Evolutionary conservation across 140 eudicot species (phyloP), one percentile per base, ranked within the genome.

Genomic region (Anethum foeniculum): DNA sequence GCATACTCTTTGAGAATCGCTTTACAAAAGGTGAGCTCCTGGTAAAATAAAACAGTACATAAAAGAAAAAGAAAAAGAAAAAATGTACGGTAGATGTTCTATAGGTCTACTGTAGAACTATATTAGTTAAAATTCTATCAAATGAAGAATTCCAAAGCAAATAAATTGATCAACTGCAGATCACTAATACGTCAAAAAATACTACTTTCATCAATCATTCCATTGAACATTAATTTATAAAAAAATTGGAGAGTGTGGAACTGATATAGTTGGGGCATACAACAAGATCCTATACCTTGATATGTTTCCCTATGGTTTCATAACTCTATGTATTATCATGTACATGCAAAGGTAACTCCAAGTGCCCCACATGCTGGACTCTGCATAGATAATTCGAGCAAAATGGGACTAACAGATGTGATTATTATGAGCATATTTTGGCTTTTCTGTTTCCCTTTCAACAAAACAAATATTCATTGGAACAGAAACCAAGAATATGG

Each of bases 21-120:
- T 84, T 89, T 89, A 87, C 90, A 84, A 71, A 86, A 71, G n/a
- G 38, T 18, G 21, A 83, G 81, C 71, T 83, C 87, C 92, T 89
- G 81, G 32, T 80, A 72, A 80, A n/a, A 12, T 4, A 32, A 71
- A 71, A 41, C 67, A 28, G 21, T 75, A 15, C 14, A 23, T 6
- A 16, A 28, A 23, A 68, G 3, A 68, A 80, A 30, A 23, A 68
- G 3, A 68, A 80, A 30, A 32, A 23, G 2, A 4, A 5, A 51
- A 48, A 39, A 15, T 2, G 30, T 21, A n/a, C 0, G 6, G 5
- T 6, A 75, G 10, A 49, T 27, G 34, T 47, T 23, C 15, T 47
- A 47, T 12, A 47, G 18, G 13, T 13, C 52, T 47, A 47, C 4
- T 47, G 18, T 47, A 64, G 38, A 64, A 64, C 16, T 64, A 28